Base-by-base conservation (phyloP, 2,329 filamentous ascomycete genomes). In the Emericellopsis atlantica region DNA sequence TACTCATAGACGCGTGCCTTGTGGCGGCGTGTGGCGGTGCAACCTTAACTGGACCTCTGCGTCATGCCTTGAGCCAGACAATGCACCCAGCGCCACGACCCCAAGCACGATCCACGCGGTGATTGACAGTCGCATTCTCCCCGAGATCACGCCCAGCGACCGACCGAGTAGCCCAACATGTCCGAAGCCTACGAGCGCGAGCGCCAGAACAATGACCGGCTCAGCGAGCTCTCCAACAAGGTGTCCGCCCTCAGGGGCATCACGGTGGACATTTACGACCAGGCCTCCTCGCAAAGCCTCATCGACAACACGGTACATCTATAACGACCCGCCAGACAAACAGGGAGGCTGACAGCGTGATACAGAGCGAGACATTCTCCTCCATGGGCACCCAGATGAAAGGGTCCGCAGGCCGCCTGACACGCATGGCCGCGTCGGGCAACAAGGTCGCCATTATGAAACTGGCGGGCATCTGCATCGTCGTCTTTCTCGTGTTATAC, bases 261-360 rank as follows among this genome's bases (percentile, higher is more conserved):
- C 39, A 98, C 92, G 34, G 79, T 96, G 49, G 88, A 98, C 67
- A 98, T 98, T 55, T 95, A 96, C 72, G 89, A 96, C 65, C 88
- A 92, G 59, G 92, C 92, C 39, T 79, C 87, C 44, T 78, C 85
- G 52, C 90, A 96, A 53, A 78, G 84, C 49, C 76, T 94, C 47
- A 84, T 98, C 50, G 87, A 98, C 62, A 80, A 78, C 54, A 90
- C 85, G 32, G 86, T 93, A 72, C 44, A 77, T 49, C 32, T 26
- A 32, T 32, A 14, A 36, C 22, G 15, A 9, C 10, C 36, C 21
- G 18, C 21, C 23, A 15, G 29, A 33, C 18, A 22, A 15, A 15
- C 14, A 10, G n/a, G 15, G 32, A 21, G 31, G 21, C 11, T 15
- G 32, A 32, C 8, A 15, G 8, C 10, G n/a, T 16, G 15, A 14